Base-by-base conservation (phyloP, 1,139 yeast species). In the Lodderomyces theae region DNA sequence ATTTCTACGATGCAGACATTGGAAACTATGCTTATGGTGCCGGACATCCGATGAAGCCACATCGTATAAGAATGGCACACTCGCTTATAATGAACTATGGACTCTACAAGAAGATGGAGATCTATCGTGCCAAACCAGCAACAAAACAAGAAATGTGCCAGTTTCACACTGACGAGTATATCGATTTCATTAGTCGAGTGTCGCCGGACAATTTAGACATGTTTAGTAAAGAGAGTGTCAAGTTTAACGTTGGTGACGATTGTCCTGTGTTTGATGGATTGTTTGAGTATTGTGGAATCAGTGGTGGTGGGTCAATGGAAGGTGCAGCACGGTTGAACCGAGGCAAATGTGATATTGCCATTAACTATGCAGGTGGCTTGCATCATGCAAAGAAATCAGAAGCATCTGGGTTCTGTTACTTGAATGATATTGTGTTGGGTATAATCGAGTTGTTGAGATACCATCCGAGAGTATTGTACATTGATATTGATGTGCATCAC, bases 21-120 rank as follows among this genome's bases (percentile, higher is more conserved):
- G 97, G 97, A 28, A 92, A 92, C 66, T 92, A 90, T 63, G 96
- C 97, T 35, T 92, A 92, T 61, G 97, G 97, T 45, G 94, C 97
- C 8, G 97, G 97, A 22, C 98, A 92, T 63, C 97, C 97, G 39
- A 90, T 90, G 97, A 92, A 92, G 58, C 97, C 97, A 23, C 97
- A 90, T 62, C 81, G 97, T 61, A 90, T 92, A 72, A 84, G 97
- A 79, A 90, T 90, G 97, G 95, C 97, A 6, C 97, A 92, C 63
- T 86, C 96, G 26, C 74, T 92, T 56, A 86, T 92, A 53, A 92
- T 92, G 97, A 92, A 92, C 68, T 92, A 92, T 60, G 98, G 97
- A 2, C 74, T 92, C 45, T 90, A 92, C 70, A 88, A 90, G 64
- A 86, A 90, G 66, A 92, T 92, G 97, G 97, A 92, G 63, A 90